Base-by-base conservation (phyloP, 2,329 filamentous ascomycete species). In the Cladophialophora yegresii region DNA sequence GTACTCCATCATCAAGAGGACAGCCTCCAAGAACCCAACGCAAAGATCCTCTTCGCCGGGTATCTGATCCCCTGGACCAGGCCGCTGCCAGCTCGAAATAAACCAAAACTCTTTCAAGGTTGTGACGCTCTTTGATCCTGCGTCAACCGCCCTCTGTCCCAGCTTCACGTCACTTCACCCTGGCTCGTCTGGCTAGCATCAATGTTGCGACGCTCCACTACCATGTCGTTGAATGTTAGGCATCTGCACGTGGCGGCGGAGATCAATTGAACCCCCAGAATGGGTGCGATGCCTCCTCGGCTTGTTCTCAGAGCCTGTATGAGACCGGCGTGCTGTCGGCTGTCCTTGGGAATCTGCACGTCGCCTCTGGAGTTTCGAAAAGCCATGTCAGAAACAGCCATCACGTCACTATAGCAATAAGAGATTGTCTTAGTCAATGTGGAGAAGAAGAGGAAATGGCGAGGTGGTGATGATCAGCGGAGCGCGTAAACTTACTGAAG, bases 311-410 rank as follows among this genome's bases (percentile, higher is more conserved):
- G 64, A 64, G 45, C 66, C 60, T 33, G 58, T 66, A 20, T 61
- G 62, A 26, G 66, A 64, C 59, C 64, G 67, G 72, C 72, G 69
- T 62, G 64, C 58, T 58, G 51, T 63, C 4, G 65, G 53, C 26
- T 67, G 67, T 43, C 65, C 73, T 70, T 69, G 77, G 73, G 66
- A 77, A 71, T 72, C 78, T 75, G 71, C 77, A 73, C 69, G 77
- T 73, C 77, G 77, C 77, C 76, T 80, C 79, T 81, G 78, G 73
- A 78, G 71, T 74, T 75, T 75, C 77, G 73, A 75, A 56, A 75
- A 74, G 71, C 71, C 76, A 75, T 73, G 75, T 80, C 79, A 80
- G 79, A 80, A 80, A 69, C 36, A 69, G 59, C 53, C 51, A 78
- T 75, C 78, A 73, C 73, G 74, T 76, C 74, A 76, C 77, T 80